Percentiles rank a stretch among this genome's conserved stretches.
Conservation (phyloP, 2,329 filamentous ascomycete species). For the Epichloe brachyelytri region DNA sequence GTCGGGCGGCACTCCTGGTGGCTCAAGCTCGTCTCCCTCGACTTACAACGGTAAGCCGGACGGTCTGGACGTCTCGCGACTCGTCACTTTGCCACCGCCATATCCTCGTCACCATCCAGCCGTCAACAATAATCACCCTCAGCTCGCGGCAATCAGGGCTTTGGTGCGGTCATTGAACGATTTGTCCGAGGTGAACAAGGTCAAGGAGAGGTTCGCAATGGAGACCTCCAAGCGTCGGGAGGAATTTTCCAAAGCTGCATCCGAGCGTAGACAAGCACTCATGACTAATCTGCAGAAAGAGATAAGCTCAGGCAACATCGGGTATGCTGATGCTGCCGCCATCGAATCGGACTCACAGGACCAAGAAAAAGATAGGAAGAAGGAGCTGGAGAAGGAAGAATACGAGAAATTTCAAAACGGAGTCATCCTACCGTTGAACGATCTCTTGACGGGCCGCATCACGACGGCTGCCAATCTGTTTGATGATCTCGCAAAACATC, state of each 20-base stretch:
- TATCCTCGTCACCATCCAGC: conserved; percentile 92
- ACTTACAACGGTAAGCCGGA: conserved; percentile 30
- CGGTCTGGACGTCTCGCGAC: conserved; percentile 74
- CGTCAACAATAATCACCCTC: conserved; percentile 89
- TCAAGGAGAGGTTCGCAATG: conserved; percentile 47
- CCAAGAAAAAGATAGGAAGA: conserved; percentile 56
- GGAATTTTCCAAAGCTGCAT: conserved; percentile 36
- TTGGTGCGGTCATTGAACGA: conserved; percentile 63
- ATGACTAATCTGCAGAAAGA: conserved; percentile 65
- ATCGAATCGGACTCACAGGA: conserved; percentile 64
- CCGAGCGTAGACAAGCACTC: conserved; percentile 48
- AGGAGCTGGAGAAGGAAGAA: conserved; percentile 62
- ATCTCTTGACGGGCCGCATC: conserved; percentile 65
- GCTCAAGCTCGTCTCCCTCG: conserved; percentile 30
- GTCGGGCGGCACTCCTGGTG: conserved; percentile 24
- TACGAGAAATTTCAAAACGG: conserved; percentile 75
- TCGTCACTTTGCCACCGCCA: conserved; percentile 85
- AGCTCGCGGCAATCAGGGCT: conserved; percentile 64
- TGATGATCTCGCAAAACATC: conserved; percentile 55
- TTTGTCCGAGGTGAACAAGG: conserved; percentile 55
- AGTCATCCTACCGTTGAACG: conserved; percentile 75
- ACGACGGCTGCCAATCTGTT: conserved; percentile 64
- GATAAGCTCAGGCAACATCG: conserved; percentile 64
- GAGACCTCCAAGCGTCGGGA: conserved; percentile 46
- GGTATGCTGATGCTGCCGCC: conserved; percentile 69